Evolutionary conservation across 768 basidiomycete genomes (phyloP), one percentile per base, ranked within the genome.

Genomic region (Russula sp.): DNA sequence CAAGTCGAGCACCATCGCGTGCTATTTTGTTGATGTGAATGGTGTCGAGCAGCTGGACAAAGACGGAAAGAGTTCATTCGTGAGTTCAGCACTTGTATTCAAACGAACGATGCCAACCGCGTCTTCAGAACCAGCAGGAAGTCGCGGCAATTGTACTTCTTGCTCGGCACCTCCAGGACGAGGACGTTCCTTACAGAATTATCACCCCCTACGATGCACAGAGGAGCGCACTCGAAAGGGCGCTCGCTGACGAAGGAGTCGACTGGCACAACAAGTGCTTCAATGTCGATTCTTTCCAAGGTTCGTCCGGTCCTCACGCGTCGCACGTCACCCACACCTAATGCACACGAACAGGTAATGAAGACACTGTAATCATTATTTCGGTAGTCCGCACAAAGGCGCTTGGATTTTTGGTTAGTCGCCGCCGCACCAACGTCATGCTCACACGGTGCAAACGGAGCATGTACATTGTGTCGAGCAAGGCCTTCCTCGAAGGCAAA

Each of bases 201-300:
- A 87, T 94, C 56, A 91, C 88, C 10, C 91, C 91, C 0, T 94
- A 94, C 78, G 88, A 88, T 72, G 83, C 78, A 7, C 91, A 94
- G 71, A 78, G 87, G 13, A 78, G 71, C 54, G 56, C 72, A 4
- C 79, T 93, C 71, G 87, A 91, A 72, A 70, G 75, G 6, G 70
- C 71, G 18, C 79, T 94, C 69, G 80, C 84, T 66, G 47, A 61
- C 0, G 73, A 73, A 40, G 79, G 76, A 0, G 73, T 93, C 1
- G 61, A 75, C 2, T 89, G 86, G 86, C 75, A 78, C 39, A 81
- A 92, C 68, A 91, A 77, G 58, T 84, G 84, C 58, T 91, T 88
- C 75, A 89, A 87, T 71, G 84, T 91, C 32, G 89, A 91, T 68
- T 82, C 86, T 1, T 91, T 90, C 68, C 89, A 91, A 83, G 89